These are phyloP conservation scores for Discostella pseudostelligera DNA, from an alignment of 108 stramenopile genomes.

Conservation along the genomic window DNA sequence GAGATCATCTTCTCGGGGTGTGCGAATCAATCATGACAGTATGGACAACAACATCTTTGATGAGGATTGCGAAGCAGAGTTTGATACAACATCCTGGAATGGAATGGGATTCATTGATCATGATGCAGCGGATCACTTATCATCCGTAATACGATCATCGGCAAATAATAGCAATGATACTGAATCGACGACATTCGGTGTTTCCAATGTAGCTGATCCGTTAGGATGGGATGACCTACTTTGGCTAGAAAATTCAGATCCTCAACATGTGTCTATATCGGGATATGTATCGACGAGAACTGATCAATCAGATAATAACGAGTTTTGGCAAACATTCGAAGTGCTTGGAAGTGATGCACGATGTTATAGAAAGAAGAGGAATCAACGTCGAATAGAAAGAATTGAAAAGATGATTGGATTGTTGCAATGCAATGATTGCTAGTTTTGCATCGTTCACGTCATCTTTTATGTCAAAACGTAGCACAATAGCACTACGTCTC, in stretches of 20 bases:
- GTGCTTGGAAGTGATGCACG: slow-evolving; percentile 28
- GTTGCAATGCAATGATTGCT: too few species aligned
- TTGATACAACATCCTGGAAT: slow-evolving; percentile 17
- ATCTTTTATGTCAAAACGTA: too few species aligned
- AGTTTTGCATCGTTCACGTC: too few species aligned
- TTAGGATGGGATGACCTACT: slow-evolving; percentile 23
- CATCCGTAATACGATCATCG: slow-evolving; percentile 28
- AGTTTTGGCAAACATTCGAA: slow-evolving; percentile 22
- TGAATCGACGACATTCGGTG: not conserved
- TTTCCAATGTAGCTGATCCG: not conserved
- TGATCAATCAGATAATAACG: too few species aligned
- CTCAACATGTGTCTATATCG: not conserved
- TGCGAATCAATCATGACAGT: not conserved
- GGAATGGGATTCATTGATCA: slow-evolving; percentile 43
- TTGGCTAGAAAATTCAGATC: slow-evolving; percentile 41
- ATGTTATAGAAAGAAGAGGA: slow-evolving; percentile 17
- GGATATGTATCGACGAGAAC: not conserved
- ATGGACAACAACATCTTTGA: not conserved
- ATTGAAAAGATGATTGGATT: slow-evolving; percentile 11
- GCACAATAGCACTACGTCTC: too few species aligned
- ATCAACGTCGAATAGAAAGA: slow-evolving; percentile 10
- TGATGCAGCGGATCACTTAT: slow-evolving; percentile 36
- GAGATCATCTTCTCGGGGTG: slow-evolving; percentile 38
- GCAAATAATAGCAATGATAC: slow-evolving; percentile 8
- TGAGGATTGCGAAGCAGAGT: not conserved